Evolutionary conservation across 2,329 filamentous ascomycete genomes (phyloP).

Genomic region (Exophiala aquamarina): DNA sequence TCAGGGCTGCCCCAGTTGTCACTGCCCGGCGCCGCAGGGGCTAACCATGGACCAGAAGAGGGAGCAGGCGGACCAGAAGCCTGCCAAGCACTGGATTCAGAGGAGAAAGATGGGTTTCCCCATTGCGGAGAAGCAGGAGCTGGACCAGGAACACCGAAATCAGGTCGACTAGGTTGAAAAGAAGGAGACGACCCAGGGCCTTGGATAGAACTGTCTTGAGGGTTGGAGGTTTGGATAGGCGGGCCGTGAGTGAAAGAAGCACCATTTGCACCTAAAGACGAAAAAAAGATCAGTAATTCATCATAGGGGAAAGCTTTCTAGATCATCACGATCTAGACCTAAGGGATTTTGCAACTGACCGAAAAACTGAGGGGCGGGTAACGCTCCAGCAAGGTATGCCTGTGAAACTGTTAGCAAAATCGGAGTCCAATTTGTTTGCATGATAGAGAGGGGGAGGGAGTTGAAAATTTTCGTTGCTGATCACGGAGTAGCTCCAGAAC

Average conservation of each 20-base stretch:
- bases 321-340: conserved; percentile 3
- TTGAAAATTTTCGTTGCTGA: background rate
- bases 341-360: conserved; percentile 9
- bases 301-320: background rate
- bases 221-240: conserved; percentile 1
- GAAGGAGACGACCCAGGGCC: background rate
- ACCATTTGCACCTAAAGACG: conserved; percentile 4
- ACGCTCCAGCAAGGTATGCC: conserved; percentile 23
- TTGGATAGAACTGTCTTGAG: conserved; percentile 6
- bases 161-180: background rate
- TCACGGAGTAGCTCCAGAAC: too few relatives aligned
- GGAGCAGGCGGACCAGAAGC: background rate
- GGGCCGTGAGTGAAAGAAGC: conserved; percentile 5
- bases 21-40: background rate
- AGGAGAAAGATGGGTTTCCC: background rate
- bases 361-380: conserved; percentile 17
- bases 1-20: background rate
- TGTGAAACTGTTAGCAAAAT: conserved; percentile 23
- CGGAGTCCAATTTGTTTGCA: conserved; percentile 12
- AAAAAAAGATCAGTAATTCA: conserved; percentile 6
- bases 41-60: background rate
- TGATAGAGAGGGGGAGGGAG: conserved; percentile 7
- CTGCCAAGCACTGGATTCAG: too few relatives aligned
- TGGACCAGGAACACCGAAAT: background rate
- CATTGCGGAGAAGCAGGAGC: background rate